A percentile compares a stretch with the other conserved stretches of the same genome.
Evolutionary conservation across 768 basidiomycete species (phyloP).

Genomic region (Russula virescens): DNA sequence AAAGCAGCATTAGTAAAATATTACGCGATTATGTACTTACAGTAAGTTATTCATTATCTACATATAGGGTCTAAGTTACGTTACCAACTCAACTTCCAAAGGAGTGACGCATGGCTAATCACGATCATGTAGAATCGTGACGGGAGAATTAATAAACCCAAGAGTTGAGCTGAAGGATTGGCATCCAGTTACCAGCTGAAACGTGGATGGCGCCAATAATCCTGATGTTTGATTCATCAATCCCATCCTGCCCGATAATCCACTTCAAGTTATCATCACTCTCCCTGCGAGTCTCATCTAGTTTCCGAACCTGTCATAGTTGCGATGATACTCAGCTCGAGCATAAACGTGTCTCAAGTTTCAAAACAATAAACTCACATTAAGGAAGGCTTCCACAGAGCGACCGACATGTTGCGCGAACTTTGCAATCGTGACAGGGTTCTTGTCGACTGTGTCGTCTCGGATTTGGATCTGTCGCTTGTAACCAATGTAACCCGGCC

Average conservation of each 20-base stretch:
- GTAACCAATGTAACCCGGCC: no score
- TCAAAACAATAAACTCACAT: neutral
- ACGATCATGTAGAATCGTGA: no score
- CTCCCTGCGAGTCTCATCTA: neutral
- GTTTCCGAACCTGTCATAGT: neutral
- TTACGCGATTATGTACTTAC: no score
- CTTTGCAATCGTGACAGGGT: conserved; percentile 7
- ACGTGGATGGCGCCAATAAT: conserved; percentile 18
- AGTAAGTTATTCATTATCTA: no score
- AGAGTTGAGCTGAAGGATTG: no score
- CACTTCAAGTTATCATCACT: neutral
- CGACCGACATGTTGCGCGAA: no score
- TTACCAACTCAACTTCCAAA: no score
- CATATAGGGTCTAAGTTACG: no score
- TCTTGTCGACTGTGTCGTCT: conserved; percentile 6
- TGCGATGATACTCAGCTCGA: neutral
- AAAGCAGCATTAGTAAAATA: no score
- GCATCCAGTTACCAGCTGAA: conserved; percentile 20
- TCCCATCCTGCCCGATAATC: conserved; percentile 2
- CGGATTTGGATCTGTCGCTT: no score
- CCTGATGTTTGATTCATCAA: neutral
- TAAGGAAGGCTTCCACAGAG: conserved; percentile 15
- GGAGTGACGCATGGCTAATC: no score
- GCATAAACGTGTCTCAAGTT: neutral
- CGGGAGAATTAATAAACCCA: no score